phyloP scores from a whole-genome alignment of 1,284 basidiomycete species.

The Ceraceosorus guamensis region DNA sequence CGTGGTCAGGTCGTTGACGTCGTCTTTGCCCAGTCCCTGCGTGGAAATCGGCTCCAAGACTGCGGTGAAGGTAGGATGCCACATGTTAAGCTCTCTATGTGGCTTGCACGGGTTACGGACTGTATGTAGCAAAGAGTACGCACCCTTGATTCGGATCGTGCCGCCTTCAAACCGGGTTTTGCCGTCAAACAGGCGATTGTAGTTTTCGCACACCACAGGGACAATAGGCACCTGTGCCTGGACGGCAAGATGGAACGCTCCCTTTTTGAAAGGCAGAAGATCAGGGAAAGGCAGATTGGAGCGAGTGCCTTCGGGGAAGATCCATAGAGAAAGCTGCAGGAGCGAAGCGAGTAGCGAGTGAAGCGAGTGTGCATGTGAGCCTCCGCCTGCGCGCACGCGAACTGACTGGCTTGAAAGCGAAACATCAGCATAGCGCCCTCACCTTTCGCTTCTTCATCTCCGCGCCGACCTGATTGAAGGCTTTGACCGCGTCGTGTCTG shows the following conservation, averaged over 20 bases:
- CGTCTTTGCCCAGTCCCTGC: constrained; percentile 59
- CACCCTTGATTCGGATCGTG: constrained; percentile 72
- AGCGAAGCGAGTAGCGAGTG: background rate
- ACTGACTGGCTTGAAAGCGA: background rate
- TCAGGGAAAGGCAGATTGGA: constrained; percentile 40
- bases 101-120: constrained; percentile 2
- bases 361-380: background rate
- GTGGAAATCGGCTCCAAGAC: constrained; percentile 73
- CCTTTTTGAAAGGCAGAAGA: constrained; percentile 84
- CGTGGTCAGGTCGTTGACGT: constrained; percentile 60
- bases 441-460: constrained; percentile 65
- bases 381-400: no score
- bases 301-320: constrained; percentile 53
- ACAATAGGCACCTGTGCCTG: constrained; percentile 69
- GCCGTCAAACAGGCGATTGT: constrained; percentile 70
- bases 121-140: constrained; percentile 9
- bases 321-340: constrained; percentile 56
- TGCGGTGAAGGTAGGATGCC: background rate
- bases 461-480: constrained; percentile 70
- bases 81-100: no score
- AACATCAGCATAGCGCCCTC: constrained; percentile 15
- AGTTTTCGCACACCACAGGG: constrained; percentile 90
- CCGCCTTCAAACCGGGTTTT: constrained; percentile 71
- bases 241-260: constrained; percentile 91
- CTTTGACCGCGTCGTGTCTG: constrained; percentile 63